These are phyloP conservation scores for Colletotrichum simmondsii DNA, from an alignment of 2,329 filamentous ascomycete species.

Conservation along the genomic window DNA sequence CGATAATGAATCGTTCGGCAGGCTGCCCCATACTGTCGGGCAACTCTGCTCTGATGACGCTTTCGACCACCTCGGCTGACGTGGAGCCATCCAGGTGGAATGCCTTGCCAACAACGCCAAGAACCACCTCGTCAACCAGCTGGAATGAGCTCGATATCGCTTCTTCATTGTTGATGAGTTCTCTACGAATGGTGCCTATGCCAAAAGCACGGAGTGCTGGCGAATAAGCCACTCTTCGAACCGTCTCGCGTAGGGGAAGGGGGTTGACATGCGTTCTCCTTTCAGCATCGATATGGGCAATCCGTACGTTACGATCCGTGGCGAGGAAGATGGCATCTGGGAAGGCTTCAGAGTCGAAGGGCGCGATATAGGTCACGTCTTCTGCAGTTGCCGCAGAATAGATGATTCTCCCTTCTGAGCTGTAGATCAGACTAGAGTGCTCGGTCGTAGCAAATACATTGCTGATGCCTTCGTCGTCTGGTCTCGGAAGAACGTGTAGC, in stretches of 20 bases:
- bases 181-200: constrained; percentile 84
- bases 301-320: constrained; percentile 78
- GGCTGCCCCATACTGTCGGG: constrained; percentile 64
- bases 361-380: constrained; percentile 82
- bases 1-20: constrained; percentile 88
- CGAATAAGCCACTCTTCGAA: constrained; percentile 89
- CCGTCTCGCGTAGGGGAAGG: constrained; percentile 81
- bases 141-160: constrained; percentile 83
- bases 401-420: constrained; percentile 84
- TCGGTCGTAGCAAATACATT: constrained; percentile 95
- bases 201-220: constrained; percentile 83
- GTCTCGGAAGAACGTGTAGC: constrained; percentile 78
- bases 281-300: constrained; percentile 85
- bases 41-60: constrained; percentile 81
- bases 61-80: constrained; percentile 81
- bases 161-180: constrained; percentile 78
- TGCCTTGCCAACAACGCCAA: constrained; percentile 78
- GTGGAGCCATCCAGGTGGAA: constrained; percentile 66
- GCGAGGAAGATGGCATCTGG: constrained; percentile 85
- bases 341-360: constrained; percentile 85
- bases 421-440: constrained; percentile 93
- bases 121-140: constrained; percentile 90
- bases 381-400: constrained; percentile 96
- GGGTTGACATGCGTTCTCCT: constrained; percentile 89
- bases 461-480: constrained; percentile 68